These are phyloP conservation scores for Groenewaldozyma sp. DNA, from an alignment of 1,139 yeast species.

Conservation along the genomic window DNA sequence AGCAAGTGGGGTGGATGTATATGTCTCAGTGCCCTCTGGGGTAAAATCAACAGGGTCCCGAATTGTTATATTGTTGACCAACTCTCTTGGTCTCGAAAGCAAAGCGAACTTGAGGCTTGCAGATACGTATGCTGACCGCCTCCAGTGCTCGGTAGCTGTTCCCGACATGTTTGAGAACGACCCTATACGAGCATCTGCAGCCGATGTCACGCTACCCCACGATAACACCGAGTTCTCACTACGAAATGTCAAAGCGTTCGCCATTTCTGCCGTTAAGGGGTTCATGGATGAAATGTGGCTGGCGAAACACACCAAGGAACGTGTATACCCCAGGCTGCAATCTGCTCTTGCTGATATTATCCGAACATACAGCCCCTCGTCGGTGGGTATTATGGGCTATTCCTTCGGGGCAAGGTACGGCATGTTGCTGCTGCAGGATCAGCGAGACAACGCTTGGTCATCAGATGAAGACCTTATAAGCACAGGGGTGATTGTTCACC, in stretches of 20 bases:
- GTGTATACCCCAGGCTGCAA: slow-evolving; percentile 26
- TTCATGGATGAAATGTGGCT: slow-evolving; percentile 34
- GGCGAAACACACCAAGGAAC: slow-evolving; percentile 31
- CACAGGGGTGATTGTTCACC: slow-evolving; percentile 30
- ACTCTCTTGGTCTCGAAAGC: slow-evolving; percentile 27
- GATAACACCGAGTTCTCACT: slow-evolving; percentile 19
- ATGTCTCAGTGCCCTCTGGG: slow-evolving; percentile 15
- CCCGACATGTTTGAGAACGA: slow-evolving; percentile 29
- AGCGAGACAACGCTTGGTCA: slow-evolving; percentile 21
- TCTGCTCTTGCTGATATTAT: slow-evolving; percentile 28
- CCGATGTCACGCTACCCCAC: slow-evolving; percentile 17
- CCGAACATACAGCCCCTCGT: slow-evolving; percentile 28
- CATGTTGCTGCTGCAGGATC: slow-evolving; percentile 21
- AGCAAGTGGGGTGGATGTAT: slow-evolving; percentile 21
- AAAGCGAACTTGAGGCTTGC: slow-evolving; percentile 25
- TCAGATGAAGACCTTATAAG: slow-evolving; percentile 24
- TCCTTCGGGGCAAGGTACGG: slow-evolving; percentile 35
- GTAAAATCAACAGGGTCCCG: slow-evolving; percentile 10
- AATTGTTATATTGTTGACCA: slow-evolving; percentile 25
- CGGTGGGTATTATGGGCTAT: slow-evolving; percentile 31
- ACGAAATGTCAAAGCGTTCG: slow-evolving; percentile 25
- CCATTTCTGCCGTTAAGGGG: slow-evolving; percentile 29
- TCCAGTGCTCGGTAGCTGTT: slow-evolving; percentile 25
- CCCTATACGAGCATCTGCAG: slow-evolving; percentile 25
- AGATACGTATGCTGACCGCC: slow-evolving; percentile 21